Percentiles rank a stretch among this genome's conserved stretches.
These are phyloP conservation scores for Pseudogymnoascus sp. DNA, from an alignment of 2,329 filamentous ascomycete genomes.

Conservation along the genomic window DNA sequence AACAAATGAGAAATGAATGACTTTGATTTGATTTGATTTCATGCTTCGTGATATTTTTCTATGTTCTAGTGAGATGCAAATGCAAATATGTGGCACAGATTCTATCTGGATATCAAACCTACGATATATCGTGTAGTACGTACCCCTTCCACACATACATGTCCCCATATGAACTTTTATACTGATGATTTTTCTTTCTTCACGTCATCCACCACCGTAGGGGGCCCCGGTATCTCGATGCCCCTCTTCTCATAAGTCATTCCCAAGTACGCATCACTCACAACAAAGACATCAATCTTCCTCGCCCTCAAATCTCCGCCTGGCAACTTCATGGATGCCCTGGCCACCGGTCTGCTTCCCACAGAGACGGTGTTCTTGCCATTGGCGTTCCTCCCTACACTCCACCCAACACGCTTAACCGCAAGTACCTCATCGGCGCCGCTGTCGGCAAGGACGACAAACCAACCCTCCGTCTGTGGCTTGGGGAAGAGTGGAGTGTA, in stretches of 20 bases:
- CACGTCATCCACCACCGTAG: constrained; percentile 14
- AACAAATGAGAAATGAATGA: neutral
- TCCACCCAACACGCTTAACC: constrained; percentile 80
- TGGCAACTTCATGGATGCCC: constrained; percentile 55
- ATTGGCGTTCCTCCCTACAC: constrained; percentile 23
- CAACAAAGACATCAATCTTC: constrained; percentile 65
- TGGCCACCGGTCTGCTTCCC: constrained; percentile 45
- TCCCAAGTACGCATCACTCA: constrained; percentile 84
- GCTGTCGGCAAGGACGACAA: constrained; percentile 67
- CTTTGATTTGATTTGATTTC: neutral
- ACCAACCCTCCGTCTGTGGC: constrained; percentile 89
- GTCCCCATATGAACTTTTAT: neutral
- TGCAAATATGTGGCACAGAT: neutral
- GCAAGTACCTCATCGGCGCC: constrained; percentile 71
- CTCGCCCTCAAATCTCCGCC: constrained; percentile 41
- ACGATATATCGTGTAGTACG: neutral
- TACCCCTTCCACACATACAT: neutral
- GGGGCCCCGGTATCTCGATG: constrained; percentile 26
- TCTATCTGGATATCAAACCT: neutral
- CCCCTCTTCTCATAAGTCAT: constrained; percentile 44
- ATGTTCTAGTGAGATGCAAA: neutral
- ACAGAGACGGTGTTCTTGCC: constrained; percentile 30
- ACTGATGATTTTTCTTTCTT: constrained; percentile 13
- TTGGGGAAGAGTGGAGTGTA: constrained; percentile 90
- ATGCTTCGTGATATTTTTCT: neutral